Conservation (phyloP, 345 rosid species). For the Dipteronia sinensis region DNA sequence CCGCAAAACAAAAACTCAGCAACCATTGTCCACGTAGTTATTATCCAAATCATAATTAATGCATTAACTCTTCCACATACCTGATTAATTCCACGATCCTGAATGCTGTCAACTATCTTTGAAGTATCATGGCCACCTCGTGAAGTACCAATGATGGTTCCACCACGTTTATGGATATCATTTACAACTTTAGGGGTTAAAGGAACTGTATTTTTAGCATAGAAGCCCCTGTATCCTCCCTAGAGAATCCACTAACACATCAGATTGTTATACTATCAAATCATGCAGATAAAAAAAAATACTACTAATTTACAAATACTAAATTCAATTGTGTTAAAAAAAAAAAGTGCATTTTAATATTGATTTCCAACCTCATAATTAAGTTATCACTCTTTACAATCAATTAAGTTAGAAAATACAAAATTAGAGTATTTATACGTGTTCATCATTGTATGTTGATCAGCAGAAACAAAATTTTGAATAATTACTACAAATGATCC, state of each 20-base stretch:
- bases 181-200: conserved; percentile 74
- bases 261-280: background rate
- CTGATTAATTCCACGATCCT: conserved; percentile 95
- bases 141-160: conserved; percentile 85
- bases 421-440: background rate
- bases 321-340: background rate
- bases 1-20: background rate
- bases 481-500: background rate
- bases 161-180: conserved; percentile 93
- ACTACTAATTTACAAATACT: background rate
- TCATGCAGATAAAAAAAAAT: background rate
- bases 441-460: background rate
- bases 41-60: conserved; percentile 10
- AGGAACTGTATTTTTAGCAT: conserved; percentile 69
- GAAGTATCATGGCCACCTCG: conserved; percentile 84
- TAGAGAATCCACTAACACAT: conserved; percentile 26
- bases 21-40: background rate
- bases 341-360: background rate
- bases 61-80: conserved; percentile 30
- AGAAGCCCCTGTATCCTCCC: conserved; percentile 96
- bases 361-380: background rate
- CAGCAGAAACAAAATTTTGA: background rate
- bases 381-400: background rate
- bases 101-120: conserved; percentile 94
- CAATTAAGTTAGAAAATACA: background rate